Base-by-base conservation (phyloP, 148 eudicot genomes). In the Rhododendron ferrugineum region DNA sequence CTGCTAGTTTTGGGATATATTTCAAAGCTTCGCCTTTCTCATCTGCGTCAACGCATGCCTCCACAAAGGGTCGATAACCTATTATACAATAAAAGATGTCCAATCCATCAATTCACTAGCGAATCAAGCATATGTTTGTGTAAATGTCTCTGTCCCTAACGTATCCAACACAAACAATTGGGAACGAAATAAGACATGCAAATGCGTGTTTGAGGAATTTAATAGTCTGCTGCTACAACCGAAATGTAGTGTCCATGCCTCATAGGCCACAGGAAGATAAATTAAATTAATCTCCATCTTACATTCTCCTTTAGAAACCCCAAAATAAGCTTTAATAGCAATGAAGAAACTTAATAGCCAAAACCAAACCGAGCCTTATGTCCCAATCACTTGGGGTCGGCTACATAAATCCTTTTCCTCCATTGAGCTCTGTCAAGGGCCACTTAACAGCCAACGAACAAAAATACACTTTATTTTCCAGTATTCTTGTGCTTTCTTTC, bases 61-160 rank as follows among this genome's bases (percentile, higher is more conserved):
- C 99, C 66, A 95, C 98, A 85, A 97, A 97, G 74, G 98, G 98
- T 77, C 94, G 94, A 82, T 91, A 97, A 82, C 99, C 99, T 97
- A 89, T 75, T 85, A 16, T 13, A 87, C n/a, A 49, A 5, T 83
- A 58, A 70, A 79, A 1, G 73, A 62, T 72, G 49, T 22, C 28
- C 26, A 81, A 40, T 49, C 47, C 32, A 37, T 79, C 50, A 87
- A n/a, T 36, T 84, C 36, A n/a, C 4, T 40, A 46, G 34, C 18
- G 5, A 83, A 46, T 68, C 2, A 68, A 46, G 34, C 70, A 64
- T 2, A 4, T 66, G 30, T 64, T 23, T 9, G 36, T 11, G 66
- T 23, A 22, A 70, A 70, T 1, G 4, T 6, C 32, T 26, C 3
- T 13, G 8, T 13, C 37, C 20, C 7, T 14, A 68, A 70, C 14